Base-by-base conservation (phyloP, 495 filamentous ascomycete species). In the Pyronema domesticum region DNA sequence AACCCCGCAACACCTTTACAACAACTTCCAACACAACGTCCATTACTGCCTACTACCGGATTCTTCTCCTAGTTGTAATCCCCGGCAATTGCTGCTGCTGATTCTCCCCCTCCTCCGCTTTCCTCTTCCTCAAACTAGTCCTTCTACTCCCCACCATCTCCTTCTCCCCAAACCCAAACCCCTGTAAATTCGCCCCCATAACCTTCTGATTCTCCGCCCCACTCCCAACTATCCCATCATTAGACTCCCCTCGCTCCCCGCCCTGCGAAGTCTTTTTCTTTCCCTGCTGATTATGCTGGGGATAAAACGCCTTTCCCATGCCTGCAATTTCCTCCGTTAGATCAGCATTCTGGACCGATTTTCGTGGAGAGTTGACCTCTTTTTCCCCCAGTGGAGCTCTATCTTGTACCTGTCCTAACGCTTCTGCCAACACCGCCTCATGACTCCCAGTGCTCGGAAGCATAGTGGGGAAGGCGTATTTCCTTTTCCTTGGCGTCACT, bases 381-480 rank as follows among this genome's bases (percentile, higher is more conserved):
- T 64, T 64, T 42, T 64, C 58, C 3, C 61, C 55, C n/a, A 65
- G 53, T n/a, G 61, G 62, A 7, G 37, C 39, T 7, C 61, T 51
- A 7, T 15, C 10, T 3, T 15, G 45, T 30, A 33, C n/a, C 18
- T 30, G 19, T 3, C 51, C 51, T 11, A 19, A 23, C 5, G 45
- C 35, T 17, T 75, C 74, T 11, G 77, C 74, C 46, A 86, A 71
- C 42, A 93, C 66, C 14, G 69, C 69, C 0, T 85, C 83, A 61
- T 88, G 84, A 0, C 76, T 58, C 55, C 79, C 78, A 0, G 91
- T 96, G 3, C 77, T 77, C 1, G 91, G 91, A 4, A 98, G 73
- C 1, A 70, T 68, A 0, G 78, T 81, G 1, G 83, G 82, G 63
- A 85, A 94, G 6, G 78, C 69, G 63, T 95, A 98, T 36, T 73